These are phyloP conservation scores for Neurospora intermedia DNA, from an alignment of 495 filamentous ascomycete species.

Conservation along the genomic window DNA sequence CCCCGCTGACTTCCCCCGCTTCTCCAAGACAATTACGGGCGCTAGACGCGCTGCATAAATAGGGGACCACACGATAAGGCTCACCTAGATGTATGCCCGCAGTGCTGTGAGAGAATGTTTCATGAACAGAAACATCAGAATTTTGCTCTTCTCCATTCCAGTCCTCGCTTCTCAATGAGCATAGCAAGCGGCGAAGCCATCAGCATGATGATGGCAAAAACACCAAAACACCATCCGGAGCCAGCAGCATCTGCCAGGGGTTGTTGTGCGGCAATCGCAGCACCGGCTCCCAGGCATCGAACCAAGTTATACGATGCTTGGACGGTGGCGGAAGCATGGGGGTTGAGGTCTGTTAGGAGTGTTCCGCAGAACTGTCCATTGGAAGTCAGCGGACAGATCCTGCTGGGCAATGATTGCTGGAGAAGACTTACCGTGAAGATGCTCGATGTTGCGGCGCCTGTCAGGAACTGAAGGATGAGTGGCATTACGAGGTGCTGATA, in stretches of 20 bases:
- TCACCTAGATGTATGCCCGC: too few relatives aligned
- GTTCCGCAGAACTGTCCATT: slow-evolving; percentile 1
- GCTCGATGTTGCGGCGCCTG: slow-evolving; percentile 1
- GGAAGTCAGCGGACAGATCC: background rate
- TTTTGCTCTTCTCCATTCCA: background rate
- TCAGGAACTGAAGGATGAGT: slow-evolving; percentile 7
- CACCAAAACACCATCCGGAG: slow-evolving; percentile 7
- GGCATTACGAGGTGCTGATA: slow-evolving; percentile 6
- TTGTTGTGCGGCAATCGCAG: slow-evolving; percentile 5
- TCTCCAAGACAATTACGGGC: too few relatives aligned
- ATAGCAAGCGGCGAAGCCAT: background rate
- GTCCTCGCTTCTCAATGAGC: background rate
- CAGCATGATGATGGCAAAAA: slow-evolving; percentile 6
- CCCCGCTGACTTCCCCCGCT: too few relatives aligned
- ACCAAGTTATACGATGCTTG: slow-evolving; percentile 9
- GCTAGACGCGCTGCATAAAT: too few relatives aligned
- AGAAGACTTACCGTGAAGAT: background rate
- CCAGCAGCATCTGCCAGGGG: slow-evolving; percentile 7
- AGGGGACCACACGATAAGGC: too few relatives aligned
- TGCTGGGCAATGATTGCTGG: background rate
- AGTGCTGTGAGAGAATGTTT: too few relatives aligned
- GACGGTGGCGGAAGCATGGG: slow-evolving; percentile 7
- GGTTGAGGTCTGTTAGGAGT: slow-evolving; percentile 21
- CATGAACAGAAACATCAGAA: too few relatives aligned
- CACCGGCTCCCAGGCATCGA: slow-evolving; percentile 4